Percentiles rank a stretch among this genome's conserved stretches.
phyloP scores from a whole-genome alignment of 1,284 basidiomycete species.

The Vanrija humicola region DNA sequence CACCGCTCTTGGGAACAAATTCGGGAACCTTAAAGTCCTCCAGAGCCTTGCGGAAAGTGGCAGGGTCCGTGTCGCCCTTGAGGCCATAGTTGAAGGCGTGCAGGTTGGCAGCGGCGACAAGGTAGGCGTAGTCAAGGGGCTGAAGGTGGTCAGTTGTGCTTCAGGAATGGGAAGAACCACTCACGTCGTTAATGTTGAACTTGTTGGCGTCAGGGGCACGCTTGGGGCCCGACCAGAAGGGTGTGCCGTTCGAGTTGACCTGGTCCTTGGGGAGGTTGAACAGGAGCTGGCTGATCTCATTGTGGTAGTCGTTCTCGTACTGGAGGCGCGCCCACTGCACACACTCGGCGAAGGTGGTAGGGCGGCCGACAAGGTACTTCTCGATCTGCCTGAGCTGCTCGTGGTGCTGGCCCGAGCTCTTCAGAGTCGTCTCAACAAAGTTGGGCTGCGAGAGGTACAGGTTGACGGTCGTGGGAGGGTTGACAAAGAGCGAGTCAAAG shows the following conservation, averaged over 20 bases:
- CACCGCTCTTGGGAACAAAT: slow-evolving; percentile 85
- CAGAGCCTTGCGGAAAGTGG: slow-evolving; percentile 76
- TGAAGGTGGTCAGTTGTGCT: slow-evolving; percentile 43
- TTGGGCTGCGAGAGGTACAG: slow-evolving; percentile 95
- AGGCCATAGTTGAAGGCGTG: slow-evolving; percentile 98
- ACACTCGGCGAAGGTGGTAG: slow-evolving; percentile 94
- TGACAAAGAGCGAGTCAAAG: slow-evolving; percentile 90
- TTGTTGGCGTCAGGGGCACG: slow-evolving; percentile 89
- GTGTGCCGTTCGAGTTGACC: slow-evolving; percentile 81
- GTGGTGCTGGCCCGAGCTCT: slow-evolving; percentile 82
- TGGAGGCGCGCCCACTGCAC: slow-evolving; percentile 94
- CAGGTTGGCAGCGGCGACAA: slow-evolving; percentile 91
- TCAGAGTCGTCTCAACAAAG: slow-evolving; percentile 86
- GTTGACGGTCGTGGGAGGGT: slow-evolving; percentile 91
- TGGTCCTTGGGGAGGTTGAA: slow-evolving; percentile 94
- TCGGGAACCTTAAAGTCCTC: slow-evolving; percentile 85
- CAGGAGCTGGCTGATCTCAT: slow-evolving; percentile 87
- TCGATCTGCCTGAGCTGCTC: slow-evolving; percentile 89
- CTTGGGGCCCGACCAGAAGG: slow-evolving; percentile 97
- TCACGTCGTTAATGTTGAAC: slow-evolving; percentile 81
- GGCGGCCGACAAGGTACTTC: slow-evolving; percentile 87
- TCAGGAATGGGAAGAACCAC: slow-evolving; percentile 34
- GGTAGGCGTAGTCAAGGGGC: slow-evolving; percentile 82
- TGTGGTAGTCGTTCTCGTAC: slow-evolving; percentile 93
- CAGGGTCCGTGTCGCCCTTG: slow-evolving; percentile 78